Evolutionary conservation across 371 early-diverging fungal genomes (phyloP).

Genomic region (Actinomortierella ambigua): DNA sequence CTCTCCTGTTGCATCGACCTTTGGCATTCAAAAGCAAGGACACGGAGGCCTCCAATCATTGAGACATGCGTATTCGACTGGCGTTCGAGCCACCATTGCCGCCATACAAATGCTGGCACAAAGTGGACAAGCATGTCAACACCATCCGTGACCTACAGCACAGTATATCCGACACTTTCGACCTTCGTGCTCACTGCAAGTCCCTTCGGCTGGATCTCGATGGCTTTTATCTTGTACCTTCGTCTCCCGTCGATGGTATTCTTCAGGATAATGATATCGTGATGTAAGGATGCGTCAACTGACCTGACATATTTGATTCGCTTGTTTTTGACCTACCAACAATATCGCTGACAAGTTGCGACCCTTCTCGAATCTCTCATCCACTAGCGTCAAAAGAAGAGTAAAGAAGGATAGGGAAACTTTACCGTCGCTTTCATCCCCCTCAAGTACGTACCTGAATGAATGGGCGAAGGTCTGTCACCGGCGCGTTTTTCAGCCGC

Average conservation of each 20-base stretch:
- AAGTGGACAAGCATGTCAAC: conserved; percentile 22
- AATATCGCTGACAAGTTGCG: too few relatives aligned
- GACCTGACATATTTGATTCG: too few relatives aligned
- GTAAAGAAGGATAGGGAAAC: too few relatives aligned
- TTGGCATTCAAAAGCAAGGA: too few relatives aligned
- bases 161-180: conserved; percentile 35
- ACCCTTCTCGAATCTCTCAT: too few relatives aligned
- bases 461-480: too few relatives aligned
- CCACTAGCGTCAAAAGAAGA: too few relatives aligned
- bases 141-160: conserved; percentile 34
- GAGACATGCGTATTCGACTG: conserved; percentile 35
- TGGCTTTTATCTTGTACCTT: conserved; percentile 39
- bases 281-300: conserved; percentile 15
- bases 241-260: conserved; percentile 21
- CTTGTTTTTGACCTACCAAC: too few relatives aligned
- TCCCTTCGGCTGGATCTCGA: conserved; percentile 44
- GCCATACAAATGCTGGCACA: conserved; percentile 45
- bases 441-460: too few relatives aligned
- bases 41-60: not conserved
- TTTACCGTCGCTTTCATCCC: too few relatives aligned
- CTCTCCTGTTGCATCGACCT: too few relatives aligned
- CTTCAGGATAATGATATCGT: conserved; percentile 37
- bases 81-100: conserved; percentile 42
- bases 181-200: conserved; percentile 22
- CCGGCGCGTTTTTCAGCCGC: too few relatives aligned